A percentile compares a stretch with the other conserved stretches of the same genome.
Conservation (phyloP, 805 yeast genomes). For the Starmerella bombi region DNA sequence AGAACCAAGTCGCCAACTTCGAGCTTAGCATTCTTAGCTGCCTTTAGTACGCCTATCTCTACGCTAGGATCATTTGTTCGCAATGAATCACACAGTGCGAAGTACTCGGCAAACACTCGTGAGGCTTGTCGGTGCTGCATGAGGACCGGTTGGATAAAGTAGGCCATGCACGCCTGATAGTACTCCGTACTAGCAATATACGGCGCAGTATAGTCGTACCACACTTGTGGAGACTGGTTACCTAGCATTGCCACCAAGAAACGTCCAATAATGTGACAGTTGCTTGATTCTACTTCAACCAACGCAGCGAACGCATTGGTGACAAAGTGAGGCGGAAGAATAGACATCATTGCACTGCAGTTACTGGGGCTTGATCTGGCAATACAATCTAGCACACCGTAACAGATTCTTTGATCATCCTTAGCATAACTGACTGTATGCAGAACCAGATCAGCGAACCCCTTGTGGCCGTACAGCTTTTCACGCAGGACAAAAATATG, state of each 20-base stretch:
- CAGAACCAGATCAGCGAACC: not conserved
- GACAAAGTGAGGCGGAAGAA: slow-evolving; percentile 5
- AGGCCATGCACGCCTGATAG: slow-evolving; percentile 10
- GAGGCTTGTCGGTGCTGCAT: slow-evolving; percentile 4
- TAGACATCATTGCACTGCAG: not conserved
- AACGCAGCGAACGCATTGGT: slow-evolving; percentile 1
- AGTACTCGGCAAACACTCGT: slow-evolving; percentile 3
- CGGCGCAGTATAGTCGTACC: slow-evolving; percentile 5
- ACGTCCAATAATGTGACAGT: slow-evolving; percentile 11
- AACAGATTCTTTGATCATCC: slow-evolving; percentile 8
- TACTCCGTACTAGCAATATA: not conserved
- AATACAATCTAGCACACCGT: slow-evolving; percentile 9
- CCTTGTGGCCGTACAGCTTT: not conserved
- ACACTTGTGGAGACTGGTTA: slow-evolving; percentile 1
- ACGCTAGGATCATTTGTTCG: slow-evolving; percentile 1
- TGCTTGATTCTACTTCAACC: slow-evolving; percentile 2
- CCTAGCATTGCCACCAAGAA: slow-evolving; percentile 11
- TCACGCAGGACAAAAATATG: slow-evolving; percentile 1
- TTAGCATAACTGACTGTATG: slow-evolving; percentile 3
- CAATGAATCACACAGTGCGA: slow-evolving; percentile 4
- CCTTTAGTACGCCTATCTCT: slow-evolving; percentile 13
- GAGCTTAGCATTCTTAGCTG: slow-evolving; percentile 13
- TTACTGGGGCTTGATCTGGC: slow-evolving; percentile 1
- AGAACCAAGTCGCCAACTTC: slow-evolving; percentile 10
- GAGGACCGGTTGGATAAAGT: slow-evolving; percentile 15